A percentile compares a stretch with the other conserved stretches of the same genome.
Evolutionary conservation across 306 rosid species (phyloP).

Genomic region (Ammopiptanthus mongolicus): DNA sequence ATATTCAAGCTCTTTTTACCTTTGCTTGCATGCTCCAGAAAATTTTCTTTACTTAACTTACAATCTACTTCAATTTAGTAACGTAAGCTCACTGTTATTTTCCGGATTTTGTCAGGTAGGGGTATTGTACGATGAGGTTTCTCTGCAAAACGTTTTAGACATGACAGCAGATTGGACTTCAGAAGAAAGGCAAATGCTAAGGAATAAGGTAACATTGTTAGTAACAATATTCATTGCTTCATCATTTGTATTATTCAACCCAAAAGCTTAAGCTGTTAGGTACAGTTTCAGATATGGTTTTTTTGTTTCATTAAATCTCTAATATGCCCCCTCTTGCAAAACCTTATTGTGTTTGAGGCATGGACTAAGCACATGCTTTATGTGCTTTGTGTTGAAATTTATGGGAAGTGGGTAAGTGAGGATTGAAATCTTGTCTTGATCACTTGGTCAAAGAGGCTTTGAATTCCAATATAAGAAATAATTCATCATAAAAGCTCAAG

Average conservation of each 20-base stretch:
- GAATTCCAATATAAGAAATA: background rate
- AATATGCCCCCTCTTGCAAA: background rate
- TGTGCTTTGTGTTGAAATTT: background rate
- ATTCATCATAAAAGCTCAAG: background rate
- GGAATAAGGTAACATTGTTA: conserved; percentile 67
- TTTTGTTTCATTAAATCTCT: background rate
- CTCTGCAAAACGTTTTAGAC: conserved; percentile 75
- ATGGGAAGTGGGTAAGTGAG: background rate
- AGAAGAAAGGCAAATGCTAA: conserved; percentile 83
- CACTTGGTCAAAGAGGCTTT: conserved; percentile 7
- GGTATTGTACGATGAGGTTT: conserved; percentile 74
- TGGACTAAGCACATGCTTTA: background rate
- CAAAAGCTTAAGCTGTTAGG: background rate
- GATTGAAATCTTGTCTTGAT: background rate
- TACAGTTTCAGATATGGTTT: background rate
- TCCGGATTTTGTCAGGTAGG: conserved; percentile 71
- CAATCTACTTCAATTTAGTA: conserved; percentile 9
- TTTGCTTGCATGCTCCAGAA: background rate
- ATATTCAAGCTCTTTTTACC: background rate
- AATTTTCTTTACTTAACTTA: background rate
- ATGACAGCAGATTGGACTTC: conserved; percentile 88
- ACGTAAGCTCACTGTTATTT: conserved; percentile 22
- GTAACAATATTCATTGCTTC: conserved; percentile 14
- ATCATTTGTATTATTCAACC: conserved; percentile 11
- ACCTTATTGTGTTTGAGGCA: conserved; percentile 4